Conservation (phyloP, 108 stramenopile genomes). For the Nitzschia palea region DNA sequence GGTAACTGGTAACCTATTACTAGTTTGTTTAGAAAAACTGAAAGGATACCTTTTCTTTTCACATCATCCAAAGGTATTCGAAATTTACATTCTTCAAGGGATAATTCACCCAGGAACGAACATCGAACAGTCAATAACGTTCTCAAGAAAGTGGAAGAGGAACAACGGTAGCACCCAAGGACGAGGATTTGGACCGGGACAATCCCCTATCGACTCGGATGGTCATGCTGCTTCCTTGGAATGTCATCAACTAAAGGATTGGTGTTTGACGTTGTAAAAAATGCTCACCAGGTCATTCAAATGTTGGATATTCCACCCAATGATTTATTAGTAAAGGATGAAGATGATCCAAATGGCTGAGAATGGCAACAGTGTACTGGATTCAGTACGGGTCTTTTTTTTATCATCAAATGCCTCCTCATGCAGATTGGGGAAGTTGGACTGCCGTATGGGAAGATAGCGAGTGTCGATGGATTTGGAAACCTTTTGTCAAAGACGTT, state of each 20-base stretch:
- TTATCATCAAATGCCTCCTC: too few species aligned
- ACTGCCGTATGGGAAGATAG: slow-evolving; percentile 85
- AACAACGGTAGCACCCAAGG: not conserved
- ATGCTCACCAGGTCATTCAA: not conserved
- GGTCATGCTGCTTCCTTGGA: not conserved
- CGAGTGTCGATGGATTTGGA: slow-evolving; percentile 77
- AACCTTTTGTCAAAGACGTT: slow-evolving; percentile 66
- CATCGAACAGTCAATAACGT: not conserved
- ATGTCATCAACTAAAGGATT: not conserved
- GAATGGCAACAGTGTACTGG: not conserved
- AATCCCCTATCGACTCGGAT: not conserved
- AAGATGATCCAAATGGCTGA: not conserved
- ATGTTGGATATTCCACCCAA: not conserved
- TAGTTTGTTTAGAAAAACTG: too few species aligned
- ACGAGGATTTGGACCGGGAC: not conserved
- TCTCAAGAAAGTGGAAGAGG: not conserved
- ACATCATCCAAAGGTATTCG: slow-evolving; percentile 28
- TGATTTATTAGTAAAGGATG: too few species aligned
- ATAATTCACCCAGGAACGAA: slow-evolving; percentile 43
- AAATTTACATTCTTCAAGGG: slow-evolving; percentile 16
- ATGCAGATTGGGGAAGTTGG: slow-evolving; percentile 80
- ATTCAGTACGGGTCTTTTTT: not conserved
- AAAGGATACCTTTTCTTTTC: slow-evolving; percentile 18
- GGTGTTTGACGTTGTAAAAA: not conserved
- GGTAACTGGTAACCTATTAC: too few species aligned